These are phyloP conservation scores for Amphirosellinia nigrospora DNA, from an alignment of 495 filamentous ascomycete species.

Conservation along the genomic window DNA sequence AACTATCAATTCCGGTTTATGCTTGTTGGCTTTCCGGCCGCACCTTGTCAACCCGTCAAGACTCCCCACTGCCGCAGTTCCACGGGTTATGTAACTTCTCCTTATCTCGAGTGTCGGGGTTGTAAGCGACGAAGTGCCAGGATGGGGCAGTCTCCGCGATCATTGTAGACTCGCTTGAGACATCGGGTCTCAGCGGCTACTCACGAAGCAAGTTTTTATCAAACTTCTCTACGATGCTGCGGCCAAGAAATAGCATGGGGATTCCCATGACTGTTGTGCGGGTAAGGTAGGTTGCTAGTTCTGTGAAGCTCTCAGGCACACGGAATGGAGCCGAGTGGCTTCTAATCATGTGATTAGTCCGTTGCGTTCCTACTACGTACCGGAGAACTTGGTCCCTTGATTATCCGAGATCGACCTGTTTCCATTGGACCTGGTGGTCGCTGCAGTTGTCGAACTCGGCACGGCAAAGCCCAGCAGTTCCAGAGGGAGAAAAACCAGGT, in stretches of 20 bases:
- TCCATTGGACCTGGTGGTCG: neutral
- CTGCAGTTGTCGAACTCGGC: neutral
- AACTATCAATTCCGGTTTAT: neutral
- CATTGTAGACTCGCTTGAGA: neutral
- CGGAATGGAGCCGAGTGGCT: conserved; percentile 9
- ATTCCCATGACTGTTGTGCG: neutral
- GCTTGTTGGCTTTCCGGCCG: neutral
- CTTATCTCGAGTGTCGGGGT: neutral
- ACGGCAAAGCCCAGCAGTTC: neutral
- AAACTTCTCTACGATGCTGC: neutral
- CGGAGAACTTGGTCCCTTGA: neutral
- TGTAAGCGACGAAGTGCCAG: neutral
- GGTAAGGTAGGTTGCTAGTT: neutral
- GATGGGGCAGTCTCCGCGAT: neutral
- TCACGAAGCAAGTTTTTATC: neutral
- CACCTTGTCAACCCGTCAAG: neutral
- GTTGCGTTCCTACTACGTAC: neutral
- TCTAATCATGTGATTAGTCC: conserved; percentile 7
- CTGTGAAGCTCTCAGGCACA: neutral
- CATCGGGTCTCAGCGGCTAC: neutral
- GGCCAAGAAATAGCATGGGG: neutral
- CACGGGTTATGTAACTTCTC: neutral
- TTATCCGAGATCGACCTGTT: conserved; percentile 9
- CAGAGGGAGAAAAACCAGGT: neutral
- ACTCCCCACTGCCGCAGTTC: neutral